Percentiles rank a stretch among this genome's conserved stretches.
These are phyloP conservation scores for Schizochytrium sp. DNA, from an alignment of 108 stramenopile genomes.

Conservation along the genomic window DNA sequence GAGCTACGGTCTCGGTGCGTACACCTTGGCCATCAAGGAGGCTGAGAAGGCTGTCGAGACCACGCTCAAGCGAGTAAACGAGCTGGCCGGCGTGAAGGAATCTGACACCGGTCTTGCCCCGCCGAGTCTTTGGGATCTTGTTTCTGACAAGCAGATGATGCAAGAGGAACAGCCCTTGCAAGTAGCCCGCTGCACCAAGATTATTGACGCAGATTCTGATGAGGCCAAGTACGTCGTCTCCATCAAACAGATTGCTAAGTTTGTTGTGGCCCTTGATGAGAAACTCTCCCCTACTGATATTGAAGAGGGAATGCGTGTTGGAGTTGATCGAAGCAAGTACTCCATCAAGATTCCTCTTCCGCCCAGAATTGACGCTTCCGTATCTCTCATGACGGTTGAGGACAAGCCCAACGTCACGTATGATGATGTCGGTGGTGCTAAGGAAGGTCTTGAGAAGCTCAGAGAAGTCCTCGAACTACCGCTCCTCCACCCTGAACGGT, in stretches of 20 bases:
- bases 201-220: constrained; percentile 85
- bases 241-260: constrained; percentile 99
- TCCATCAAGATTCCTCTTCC: constrained; percentile 98
- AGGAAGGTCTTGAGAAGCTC: constrained; percentile 91
- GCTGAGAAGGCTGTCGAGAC: constrained; percentile 96
- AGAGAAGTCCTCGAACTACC: constrained; percentile 95
- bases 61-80: constrained; percentile 93
- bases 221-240: constrained; percentile 96
- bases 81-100: constrained; percentile 93
- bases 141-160: constrained; percentile 99
- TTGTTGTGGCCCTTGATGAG: constrained; percentile 95
- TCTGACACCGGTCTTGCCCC: constrained; percentile 95
- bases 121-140: constrained; percentile 98
- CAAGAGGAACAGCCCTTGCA: constrained; percentile 94
- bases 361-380: constrained; percentile 99
- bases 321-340: constrained; percentile 88
- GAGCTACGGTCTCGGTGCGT: constrained; percentile 96
- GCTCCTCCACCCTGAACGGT: constrained; percentile 94
- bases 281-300: constrained; percentile 99
- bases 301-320: constrained; percentile 99
- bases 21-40: constrained; percentile 89
- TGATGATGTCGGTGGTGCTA: constrained; percentile 99
- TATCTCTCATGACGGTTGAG: constrained; percentile 98
- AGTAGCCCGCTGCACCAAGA: constrained; percentile 98
- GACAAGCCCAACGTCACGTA: constrained; percentile 99